These are phyloP conservation scores for Schwanniomyces etchellsii DNA, from an alignment of 1,139 yeast genomes.

Conservation along the genomic window DNA sequence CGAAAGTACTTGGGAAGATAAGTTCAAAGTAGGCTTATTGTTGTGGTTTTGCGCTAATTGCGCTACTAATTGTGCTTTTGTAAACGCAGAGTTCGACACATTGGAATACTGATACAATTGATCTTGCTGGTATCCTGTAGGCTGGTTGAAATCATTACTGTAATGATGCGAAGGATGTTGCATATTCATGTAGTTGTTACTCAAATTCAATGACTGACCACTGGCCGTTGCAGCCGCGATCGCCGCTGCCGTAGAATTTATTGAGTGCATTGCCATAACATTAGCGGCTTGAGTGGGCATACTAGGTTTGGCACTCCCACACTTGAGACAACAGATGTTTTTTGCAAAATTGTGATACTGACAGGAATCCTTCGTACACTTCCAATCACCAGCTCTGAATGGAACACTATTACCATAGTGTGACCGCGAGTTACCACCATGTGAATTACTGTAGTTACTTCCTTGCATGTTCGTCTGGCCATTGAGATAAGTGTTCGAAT, in stretches of 20 bases:
- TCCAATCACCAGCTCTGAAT: conserved; percentile 97
- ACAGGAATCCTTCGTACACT: conserved; percentile 73
- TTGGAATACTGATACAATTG: not conserved
- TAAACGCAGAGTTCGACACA: conserved; percentile 1
- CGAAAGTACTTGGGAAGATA: no score
- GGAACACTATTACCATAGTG: conserved; percentile 54
- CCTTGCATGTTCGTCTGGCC: conserved; percentile 5
- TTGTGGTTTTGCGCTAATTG: not conserved
- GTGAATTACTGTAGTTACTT: conserved; percentile 11
- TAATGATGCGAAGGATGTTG: conserved; percentile 21
- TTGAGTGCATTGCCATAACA: conserved; percentile 20
- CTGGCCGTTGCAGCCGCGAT: conserved; percentile 52
- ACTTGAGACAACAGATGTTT: conserved; percentile 77
- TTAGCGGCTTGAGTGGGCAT: not conserved
- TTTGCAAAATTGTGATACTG: conserved; percentile 92
- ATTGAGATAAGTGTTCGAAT: conserved; percentile 10
- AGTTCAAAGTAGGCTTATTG: no score
- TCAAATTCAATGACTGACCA: conserved; percentile 41
- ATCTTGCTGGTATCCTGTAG: not conserved
- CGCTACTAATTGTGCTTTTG: conserved; percentile 1
- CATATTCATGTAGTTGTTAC: conserved; percentile 20
- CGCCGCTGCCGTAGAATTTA: conserved; percentile 45
- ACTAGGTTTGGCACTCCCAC: conserved; percentile 70
- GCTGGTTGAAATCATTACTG: not conserved
- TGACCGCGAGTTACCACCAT: conserved; percentile 9